Evolutionary conservation across 177 flowering plant genomes (phyloP).

Genomic region (Tripterygium wilfordii): DNA sequence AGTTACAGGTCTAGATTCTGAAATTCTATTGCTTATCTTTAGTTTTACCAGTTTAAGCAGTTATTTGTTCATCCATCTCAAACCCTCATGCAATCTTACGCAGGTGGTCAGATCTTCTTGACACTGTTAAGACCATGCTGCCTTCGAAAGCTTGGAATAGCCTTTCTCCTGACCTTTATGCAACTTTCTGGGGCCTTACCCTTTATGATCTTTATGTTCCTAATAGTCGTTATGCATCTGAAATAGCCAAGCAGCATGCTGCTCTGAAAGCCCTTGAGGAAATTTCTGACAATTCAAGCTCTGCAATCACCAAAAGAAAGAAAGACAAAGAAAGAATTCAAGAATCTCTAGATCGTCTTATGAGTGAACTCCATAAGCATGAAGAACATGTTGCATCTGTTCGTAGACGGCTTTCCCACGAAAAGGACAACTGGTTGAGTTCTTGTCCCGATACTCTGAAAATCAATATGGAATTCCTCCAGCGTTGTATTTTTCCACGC

Average conservation of each 20-base stretch:
- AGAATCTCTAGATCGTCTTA: conserved; percentile 90
- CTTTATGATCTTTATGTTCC: conserved; percentile 98
- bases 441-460: conserved; percentile 96
- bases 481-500: conserved; percentile 97
- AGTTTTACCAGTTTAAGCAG: too few relatives aligned
- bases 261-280: conserved; percentile 94
- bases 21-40: too few relatives aligned
- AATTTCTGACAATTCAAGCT: conserved; percentile 89
- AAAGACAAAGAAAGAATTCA: conserved; percentile 97
- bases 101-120: conserved; percentile 97
- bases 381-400: conserved; percentile 93
- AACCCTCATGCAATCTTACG: conserved; percentile 14
- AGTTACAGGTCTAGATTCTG: too few relatives aligned
- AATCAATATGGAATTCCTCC: conserved; percentile 98
- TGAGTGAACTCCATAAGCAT: conserved; percentile 70
- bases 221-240: conserved; percentile 77
- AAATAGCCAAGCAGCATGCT: conserved; percentile 83
- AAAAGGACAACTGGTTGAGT: conserved; percentile 95
- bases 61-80: too few relatives aligned
- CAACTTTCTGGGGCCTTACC: conserved; percentile 98
- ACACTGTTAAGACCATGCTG: conserved; percentile 69
- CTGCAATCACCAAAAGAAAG: conserved; percentile 91
- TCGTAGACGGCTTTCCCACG: conserved; percentile 71
- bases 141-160: conserved; percentile 99
- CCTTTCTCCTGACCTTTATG: conserved; percentile 95